Base-by-base conservation (phyloP, 78 protist genomes). In the Cavenderia fasciculata region DNA sequence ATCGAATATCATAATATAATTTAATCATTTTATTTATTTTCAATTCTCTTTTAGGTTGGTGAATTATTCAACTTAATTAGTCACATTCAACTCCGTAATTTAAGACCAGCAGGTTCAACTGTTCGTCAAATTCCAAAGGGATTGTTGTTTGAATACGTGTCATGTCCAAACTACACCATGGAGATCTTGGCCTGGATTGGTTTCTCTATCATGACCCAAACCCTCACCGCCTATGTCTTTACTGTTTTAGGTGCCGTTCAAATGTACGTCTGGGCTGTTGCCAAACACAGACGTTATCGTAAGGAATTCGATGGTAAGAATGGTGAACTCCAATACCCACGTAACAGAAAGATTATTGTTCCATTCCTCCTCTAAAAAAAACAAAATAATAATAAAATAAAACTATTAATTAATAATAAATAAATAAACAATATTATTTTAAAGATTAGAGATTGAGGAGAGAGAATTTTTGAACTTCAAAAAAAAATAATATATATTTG, bases 111-210 rank as follows among this genome's bases (percentile, higher is more conserved):
- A 1, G 96, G 96, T 41, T 59, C 94, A 5, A 59, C 54, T 18
- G 86, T 21, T 49, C 93, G 97, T 76, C 38, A 59, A 2, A 92
- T 94, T 54, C 96, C 96, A 49, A 16, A 74, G 8, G 95, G 95
- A 34, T 18, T 29, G 3, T 59, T 93, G 29, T 96, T 96, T 86
- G 52, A 57, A 16, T 49, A 85, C 6, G 91, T 90, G 18, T 74
- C 96, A 41, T 95, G 98, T 88, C 96, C 98, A 57, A 95, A 96
- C 72, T 96, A 96, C 92, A 85, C 94, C 43, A 77, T 73, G 57
- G 98, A 96, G 79, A 84, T 96, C 29, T 23, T 72, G 29, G 3
- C 89, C 11, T 96, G 98, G 98, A 19, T 86, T 33, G 92, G 74
- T 69, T 95, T 96, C 94, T 77, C 75, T 33, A 49, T 93, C 21